phyloP scores from a whole-genome alignment of 116 monocot species.

The Zostera marina region DNA sequence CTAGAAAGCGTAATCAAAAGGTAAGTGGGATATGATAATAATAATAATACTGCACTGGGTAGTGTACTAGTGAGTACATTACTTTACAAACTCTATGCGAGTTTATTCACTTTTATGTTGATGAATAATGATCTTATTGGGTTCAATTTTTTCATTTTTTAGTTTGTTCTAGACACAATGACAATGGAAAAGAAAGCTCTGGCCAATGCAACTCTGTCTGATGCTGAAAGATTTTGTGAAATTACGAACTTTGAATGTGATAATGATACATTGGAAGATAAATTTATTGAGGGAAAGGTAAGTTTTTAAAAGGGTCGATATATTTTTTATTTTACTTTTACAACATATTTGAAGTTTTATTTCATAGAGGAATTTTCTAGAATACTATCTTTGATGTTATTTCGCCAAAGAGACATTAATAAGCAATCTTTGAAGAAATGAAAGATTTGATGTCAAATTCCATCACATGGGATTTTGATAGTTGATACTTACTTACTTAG shows the following conservation, averaged over 20 bases:
- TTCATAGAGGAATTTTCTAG: too few species aligned
- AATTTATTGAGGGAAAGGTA: conserved; percentile 8
- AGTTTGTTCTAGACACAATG: conserved; percentile 22
- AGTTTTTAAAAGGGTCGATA: conserved; percentile 43
- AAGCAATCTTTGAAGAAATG: too few species aligned
- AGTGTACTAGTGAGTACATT: neutral
- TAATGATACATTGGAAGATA: conserved; percentile 3
- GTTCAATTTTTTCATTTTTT: conserved; percentile 9
- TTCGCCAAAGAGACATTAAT: too few species aligned
- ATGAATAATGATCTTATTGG: neutral
- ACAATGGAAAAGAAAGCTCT: conserved; percentile 65
- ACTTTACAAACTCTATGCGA: neutral
- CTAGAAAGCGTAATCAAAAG: conserved; percentile 36
- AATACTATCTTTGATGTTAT: too few species aligned
- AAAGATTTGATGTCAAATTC: too few species aligned
- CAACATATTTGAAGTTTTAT: too few species aligned
- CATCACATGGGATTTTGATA: too few species aligned
- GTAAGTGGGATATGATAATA: conserved; percentile 11
- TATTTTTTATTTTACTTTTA: neutral
- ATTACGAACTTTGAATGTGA: conserved; percentile 12
- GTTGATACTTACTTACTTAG: too few species aligned
- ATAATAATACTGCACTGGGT: neutral
- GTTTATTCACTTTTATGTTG: neutral
- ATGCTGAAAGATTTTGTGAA: conserved; percentile 76
- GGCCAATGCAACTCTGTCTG: conserved; percentile 38